Evolutionary conservation across 306 rosid genomes (phyloP), one percentile per base, ranked within the genome.

Genomic region (Myrica gale): DNA sequence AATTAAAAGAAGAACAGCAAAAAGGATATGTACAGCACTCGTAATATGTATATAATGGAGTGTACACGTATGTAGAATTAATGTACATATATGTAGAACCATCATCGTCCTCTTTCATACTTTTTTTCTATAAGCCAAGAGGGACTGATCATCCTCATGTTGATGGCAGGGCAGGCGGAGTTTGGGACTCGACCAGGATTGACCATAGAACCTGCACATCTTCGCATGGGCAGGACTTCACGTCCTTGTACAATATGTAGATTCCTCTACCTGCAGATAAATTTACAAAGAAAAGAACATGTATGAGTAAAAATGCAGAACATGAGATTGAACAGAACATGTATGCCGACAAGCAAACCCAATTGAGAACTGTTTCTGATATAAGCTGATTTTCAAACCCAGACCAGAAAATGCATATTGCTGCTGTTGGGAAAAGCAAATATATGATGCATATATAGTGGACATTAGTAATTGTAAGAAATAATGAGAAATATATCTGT

Each of bases 131-230:
- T 11, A 75, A 52, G 39, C 66, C 50, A 55, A 9, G 51, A 39
- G 50, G 66, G 43, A 48, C 47, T 9, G 16, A 17, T 17, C 47
- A 44, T 37, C 46, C 60, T 82, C 72, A 79, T 43, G 80, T 83
- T 45, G 89, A 70, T 26, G 69, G 80, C 74, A 76, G 72, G 73
- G 90, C 71, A 63, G 84, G 74, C 2, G 83, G 32, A 26, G 32
- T 47, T 5, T 77, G 82, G 6, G 90, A 85, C 77, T 91, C 89
- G 0, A 91, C 91, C 78, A 89, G 81, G 20, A 91, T 89, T 68
- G 97, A 88, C 97, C 94, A 91, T 0, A 91, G 87, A 17, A 86
- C 89, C 3, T 91, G 97, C 65, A 89, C 97, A 77, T 91, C 97
- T 79, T 91, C 92, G 21, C 90, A 81, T 5, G 89, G 90, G 48